Percentiles rank a stretch among this genome's conserved stretches.
Evolutionary conservation across 1,284 basidiomycete genomes (phyloP).

Genomic region (Hemileia vastatrix): DNA sequence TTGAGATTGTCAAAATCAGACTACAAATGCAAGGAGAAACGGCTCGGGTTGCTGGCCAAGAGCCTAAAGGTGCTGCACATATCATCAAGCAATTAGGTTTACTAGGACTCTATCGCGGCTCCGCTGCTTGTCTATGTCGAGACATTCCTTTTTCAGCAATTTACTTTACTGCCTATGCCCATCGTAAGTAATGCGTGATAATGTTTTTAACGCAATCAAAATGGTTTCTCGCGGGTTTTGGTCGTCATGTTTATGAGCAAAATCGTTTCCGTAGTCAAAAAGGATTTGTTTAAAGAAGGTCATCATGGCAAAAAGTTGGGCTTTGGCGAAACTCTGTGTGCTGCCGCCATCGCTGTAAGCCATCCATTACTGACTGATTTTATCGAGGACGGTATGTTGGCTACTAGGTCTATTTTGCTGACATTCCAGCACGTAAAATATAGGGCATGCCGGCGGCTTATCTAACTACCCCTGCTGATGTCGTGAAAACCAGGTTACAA

Average conservation of each 20-base stretch:
- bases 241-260: too few species aligned
- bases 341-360: slow-evolving; percentile 54
- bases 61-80: slow-evolving; percentile 74
- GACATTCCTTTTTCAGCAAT: slow-evolving; percentile 76
- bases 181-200: slow-evolving; percentile 47
- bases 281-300: slow-evolving; percentile 91
- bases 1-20: slow-evolving; percentile 82
- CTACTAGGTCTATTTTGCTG: slow-evolving; percentile 35
- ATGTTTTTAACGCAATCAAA: neutral
- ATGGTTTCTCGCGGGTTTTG: too few species aligned
- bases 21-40: slow-evolving; percentile 93
- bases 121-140: slow-evolving; percentile 67
- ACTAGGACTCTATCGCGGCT: slow-evolving; percentile 82
- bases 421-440: slow-evolving; percentile 22
- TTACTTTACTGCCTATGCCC: slow-evolving; percentile 55
- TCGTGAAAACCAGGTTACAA: slow-evolving; percentile 97
- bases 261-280: slow-evolving; percentile 55
- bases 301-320: slow-evolving; percentile 83
- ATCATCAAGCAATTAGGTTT: slow-evolving; percentile 87
- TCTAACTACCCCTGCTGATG: slow-evolving; percentile 56
- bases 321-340: slow-evolving; percentile 76
- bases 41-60: slow-evolving; percentile 63
- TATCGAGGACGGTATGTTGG: neutral
- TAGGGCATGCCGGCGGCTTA: slow-evolving; percentile 30
- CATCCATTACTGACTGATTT: slow-evolving; percentile 35